Conservation (phyloP, 179 eudicot genomes). For the Silene noctiflora region DNA sequence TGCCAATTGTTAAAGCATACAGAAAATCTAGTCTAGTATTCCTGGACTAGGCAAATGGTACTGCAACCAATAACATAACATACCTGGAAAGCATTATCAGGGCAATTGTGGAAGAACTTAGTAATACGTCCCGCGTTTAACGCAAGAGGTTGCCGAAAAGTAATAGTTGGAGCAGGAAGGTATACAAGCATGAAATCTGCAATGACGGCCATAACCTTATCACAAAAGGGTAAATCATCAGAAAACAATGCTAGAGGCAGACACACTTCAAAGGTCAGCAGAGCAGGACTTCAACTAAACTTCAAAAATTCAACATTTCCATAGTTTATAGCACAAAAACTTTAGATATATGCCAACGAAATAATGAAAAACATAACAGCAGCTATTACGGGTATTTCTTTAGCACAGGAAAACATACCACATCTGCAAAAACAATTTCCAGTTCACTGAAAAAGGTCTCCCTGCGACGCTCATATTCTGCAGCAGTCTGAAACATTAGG, state of each 20-base stretch:
- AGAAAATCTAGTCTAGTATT: too few relatives aligned
- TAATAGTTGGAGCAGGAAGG: slow-evolving; percentile 92
- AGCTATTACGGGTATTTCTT: too few relatives aligned
- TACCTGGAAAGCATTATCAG: slow-evolving; percentile 96
- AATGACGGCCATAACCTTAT: slow-evolving; percentile 87
- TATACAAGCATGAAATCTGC: slow-evolving; percentile 98
- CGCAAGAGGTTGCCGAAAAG: slow-evolving; percentile 70
- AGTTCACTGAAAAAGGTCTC: slow-evolving; percentile 83
- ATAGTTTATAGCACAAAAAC: neutral
- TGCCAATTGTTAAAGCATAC: neutral
- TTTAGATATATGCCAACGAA: neutral
- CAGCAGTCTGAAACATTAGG: slow-evolving; percentile 56
- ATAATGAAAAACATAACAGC: neutral
- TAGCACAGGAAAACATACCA: slow-evolving; percentile 55
- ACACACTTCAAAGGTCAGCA: too few relatives aligned
- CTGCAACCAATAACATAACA: neutral
- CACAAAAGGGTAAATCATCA: slow-evolving; percentile 22
- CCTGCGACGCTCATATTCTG: slow-evolving; percentile 77
- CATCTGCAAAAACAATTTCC: slow-evolving; percentile 77
- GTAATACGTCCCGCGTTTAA: slow-evolving; percentile 66
- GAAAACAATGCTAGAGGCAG: neutral
- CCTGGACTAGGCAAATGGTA: too few relatives aligned
- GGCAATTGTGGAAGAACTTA: slow-evolving; percentile 78
- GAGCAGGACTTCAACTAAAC: too few relatives aligned
- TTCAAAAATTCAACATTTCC: neutral